phyloP scores from a whole-genome alignment of 2,329 filamentous ascomycete genomes.

The Hypoxylon sp. region DNA sequence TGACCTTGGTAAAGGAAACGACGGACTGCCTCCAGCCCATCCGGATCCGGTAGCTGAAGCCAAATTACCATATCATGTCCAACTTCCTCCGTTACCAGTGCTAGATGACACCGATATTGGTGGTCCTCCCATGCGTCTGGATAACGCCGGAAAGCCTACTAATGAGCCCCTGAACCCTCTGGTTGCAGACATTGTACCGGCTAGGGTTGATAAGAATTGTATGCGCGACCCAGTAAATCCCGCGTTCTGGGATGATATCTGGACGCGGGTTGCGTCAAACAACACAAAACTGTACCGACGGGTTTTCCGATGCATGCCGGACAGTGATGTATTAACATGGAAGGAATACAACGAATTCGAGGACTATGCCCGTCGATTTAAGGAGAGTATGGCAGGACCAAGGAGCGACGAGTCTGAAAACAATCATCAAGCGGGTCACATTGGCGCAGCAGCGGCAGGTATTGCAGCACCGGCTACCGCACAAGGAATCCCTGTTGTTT shows the following conservation, averaged over 20 bases:
- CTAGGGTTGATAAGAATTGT: slow-evolving; percentile 86
- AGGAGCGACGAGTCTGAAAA: slow-evolving; percentile 68
- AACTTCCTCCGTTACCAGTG: slow-evolving; percentile 77
- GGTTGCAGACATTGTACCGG: slow-evolving; percentile 77
- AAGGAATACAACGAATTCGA: slow-evolving; percentile 89
- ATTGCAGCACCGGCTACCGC: slow-evolving; percentile 49
- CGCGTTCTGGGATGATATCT: slow-evolving; percentile 87
- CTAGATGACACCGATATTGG: slow-evolving; percentile 86
- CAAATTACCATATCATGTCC: slow-evolving; percentile 76
- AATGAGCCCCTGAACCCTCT: slow-evolving; percentile 64
- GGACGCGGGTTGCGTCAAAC: slow-evolving; percentile 89
- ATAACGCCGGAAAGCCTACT: slow-evolving; percentile 64
- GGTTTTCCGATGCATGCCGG: slow-evolving; percentile 97
- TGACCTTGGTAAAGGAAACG: slow-evolving; percentile 56
- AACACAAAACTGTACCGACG: slow-evolving; percentile 95
- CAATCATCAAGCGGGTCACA: slow-evolving; percentile 54
- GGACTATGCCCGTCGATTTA: slow-evolving; percentile 82
- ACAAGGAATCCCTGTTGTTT: slow-evolving; percentile 43
- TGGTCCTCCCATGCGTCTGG: slow-evolving; percentile 73
- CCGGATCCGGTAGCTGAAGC: slow-evolving; percentile 72
- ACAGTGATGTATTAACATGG: slow-evolving; percentile 94
- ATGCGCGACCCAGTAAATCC: slow-evolving; percentile 91
- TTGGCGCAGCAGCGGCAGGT: slow-evolving; percentile 43
- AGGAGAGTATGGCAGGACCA: slow-evolving; percentile 71
- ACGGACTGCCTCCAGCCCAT: slow-evolving; percentile 69